Evolutionary conservation across 2,329 filamentous ascomycete genomes (phyloP), one percentile per base, ranked within the genome.

Genomic region (Pseudocercospora cruenta): DNA sequence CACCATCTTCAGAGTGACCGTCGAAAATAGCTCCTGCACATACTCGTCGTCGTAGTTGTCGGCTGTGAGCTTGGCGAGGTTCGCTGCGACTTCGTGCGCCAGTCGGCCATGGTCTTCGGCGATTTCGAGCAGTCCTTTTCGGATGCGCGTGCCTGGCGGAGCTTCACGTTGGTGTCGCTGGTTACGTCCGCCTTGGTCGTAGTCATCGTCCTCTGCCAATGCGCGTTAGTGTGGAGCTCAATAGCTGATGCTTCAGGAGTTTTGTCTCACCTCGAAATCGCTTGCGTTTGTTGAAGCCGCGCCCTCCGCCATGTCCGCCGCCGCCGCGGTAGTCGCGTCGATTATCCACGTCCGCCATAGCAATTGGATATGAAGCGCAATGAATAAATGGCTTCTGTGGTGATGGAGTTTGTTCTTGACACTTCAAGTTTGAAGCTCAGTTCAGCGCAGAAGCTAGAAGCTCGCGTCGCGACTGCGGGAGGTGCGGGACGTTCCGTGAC

Each of bases 41-140:
- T 93, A 90, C 71, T 90, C 88, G 76, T 96, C 91, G n/a, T 96
- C 93, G 76, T 91, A 91, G 79, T 96, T 91, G 53, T 96, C 92
- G 33, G 90, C 86, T 16, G 96, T 87, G 58, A 90, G 86, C 73
- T 90, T 91, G 33, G 91, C 92, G 73, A 96, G 90, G 59, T 85
- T 85, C 64, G 86, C 84, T 43, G 93, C 88, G 77, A 95, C 92
- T 71, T 96, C 92, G 74, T 93, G 88, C 78, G 91, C 91, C 74
- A 88, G 87, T 72, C 90, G 89, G 74, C 93, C 83, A 64, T 91
- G 90, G 73, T 91, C 93, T 81, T 96, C 93, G 68, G 92, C 93
- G 73, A 96, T 89, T 64, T 87, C 85, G 60, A 96, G 83, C 58
- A 96, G 85, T 79, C 94, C 91, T 75, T 90, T 91, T 71, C 92